phyloP scores from a whole-genome alignment of 2,329 filamentous ascomycete species.

The Aspergillus udagawae region DNA sequence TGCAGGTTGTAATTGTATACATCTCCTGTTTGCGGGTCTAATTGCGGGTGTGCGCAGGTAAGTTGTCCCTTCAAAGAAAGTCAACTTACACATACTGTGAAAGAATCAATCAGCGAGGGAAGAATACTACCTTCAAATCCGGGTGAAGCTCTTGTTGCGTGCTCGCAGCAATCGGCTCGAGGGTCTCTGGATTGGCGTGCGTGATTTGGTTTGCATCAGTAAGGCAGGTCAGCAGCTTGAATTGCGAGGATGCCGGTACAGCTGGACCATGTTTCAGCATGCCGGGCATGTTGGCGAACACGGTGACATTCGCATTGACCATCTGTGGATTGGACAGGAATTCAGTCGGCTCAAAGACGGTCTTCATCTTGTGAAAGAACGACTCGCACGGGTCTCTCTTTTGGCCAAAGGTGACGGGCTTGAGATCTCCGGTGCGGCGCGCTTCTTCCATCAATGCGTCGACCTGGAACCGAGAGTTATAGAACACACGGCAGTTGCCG shows the following conservation, averaged over 20 bases:
- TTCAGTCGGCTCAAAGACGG: slow-evolving; percentile 1
- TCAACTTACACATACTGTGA: too few relatives aligned
- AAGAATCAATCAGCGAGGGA: too few relatives aligned
- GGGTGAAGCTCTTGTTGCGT: slow-evolving; percentile 60
- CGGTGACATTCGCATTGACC: slow-evolving; percentile 60
- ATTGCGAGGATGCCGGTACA: slow-evolving; percentile 28
- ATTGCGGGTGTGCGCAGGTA: slow-evolving; percentile 65
- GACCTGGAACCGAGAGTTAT: slow-evolving; percentile 65
- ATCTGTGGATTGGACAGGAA: slow-evolving; percentile 49
- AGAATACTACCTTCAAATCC: slow-evolving; percentile 25
- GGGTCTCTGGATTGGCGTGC: slow-evolving; percentile 61
- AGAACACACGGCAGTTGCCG: slow-evolving; percentile 50
- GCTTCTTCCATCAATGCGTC: slow-evolving; percentile 60
- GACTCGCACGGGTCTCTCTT: slow-evolving; percentile 68
- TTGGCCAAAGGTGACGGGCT: slow-evolving; percentile 63
- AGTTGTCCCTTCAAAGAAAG: slow-evolving; percentile 55
- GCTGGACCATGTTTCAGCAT: slow-evolving; percentile 16
- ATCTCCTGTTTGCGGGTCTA: slow-evolving; percentile 67
- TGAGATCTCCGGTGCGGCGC: slow-evolving; percentile 53
- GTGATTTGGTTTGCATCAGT: slow-evolving; percentile 55
- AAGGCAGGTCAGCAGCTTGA: slow-evolving; percentile 53
- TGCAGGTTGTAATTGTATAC: slow-evolving; percentile 74
- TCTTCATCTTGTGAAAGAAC: slow-evolving; percentile 62
- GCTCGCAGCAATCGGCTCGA: slow-evolving; percentile 64
- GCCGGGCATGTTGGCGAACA: slow-evolving; percentile 60